Conservation (phyloP, 148 eudicot genomes). For the Heliosperma pusillum region DNA sequence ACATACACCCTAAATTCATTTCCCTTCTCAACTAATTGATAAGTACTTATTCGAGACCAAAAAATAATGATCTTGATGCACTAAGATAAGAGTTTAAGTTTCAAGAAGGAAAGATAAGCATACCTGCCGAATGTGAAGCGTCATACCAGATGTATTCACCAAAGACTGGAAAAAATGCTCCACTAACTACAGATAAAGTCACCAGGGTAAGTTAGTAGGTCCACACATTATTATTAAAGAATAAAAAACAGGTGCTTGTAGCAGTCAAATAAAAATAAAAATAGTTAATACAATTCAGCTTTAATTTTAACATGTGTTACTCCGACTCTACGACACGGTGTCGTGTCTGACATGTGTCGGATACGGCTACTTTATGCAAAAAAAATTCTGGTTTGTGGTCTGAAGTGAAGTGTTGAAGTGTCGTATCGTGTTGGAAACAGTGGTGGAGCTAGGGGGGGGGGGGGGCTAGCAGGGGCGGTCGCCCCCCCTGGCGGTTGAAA, state of each 20-base stretch:
- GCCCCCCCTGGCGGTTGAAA: no score
- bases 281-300: background rate
- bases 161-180: slow-evolving; percentile 98
- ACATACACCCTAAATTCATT: background rate
- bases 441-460: no score
- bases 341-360: no score
- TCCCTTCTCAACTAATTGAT: background rate
- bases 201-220: slow-evolving; percentile 11
- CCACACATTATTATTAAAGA: background rate
- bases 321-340: no score
- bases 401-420: no score
- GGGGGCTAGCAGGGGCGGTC: no score
- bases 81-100: background rate
- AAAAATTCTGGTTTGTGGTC: no score
- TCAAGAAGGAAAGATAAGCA: background rate
- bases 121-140: slow-evolving; percentile 98
- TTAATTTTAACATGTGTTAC: no score
- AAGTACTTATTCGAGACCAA: background rate
- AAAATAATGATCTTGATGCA: background rate
- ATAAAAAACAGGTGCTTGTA: background rate
- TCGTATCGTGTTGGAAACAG: no score
- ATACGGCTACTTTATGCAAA: no score
- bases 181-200: slow-evolving; percentile 56
- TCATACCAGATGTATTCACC: slow-evolving; percentile 99
- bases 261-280: background rate